Conservation (phyloP, 2,329 filamentous ascomycete species). For the Cytospora piceicola region DNA sequence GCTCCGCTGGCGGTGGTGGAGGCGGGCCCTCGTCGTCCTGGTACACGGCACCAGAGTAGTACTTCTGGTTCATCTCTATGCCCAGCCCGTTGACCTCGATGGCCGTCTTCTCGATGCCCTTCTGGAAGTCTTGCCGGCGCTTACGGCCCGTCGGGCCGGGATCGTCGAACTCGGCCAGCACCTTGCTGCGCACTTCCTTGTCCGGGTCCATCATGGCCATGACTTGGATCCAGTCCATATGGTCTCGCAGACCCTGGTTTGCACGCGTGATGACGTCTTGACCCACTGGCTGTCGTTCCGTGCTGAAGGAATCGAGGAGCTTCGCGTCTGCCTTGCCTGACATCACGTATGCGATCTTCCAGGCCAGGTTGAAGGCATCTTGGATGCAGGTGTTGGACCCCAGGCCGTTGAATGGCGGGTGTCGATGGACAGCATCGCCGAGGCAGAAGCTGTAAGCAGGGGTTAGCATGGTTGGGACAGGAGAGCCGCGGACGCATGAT, state of each 20-base stretch:
- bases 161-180: constrained; percentile 48
- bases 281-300: constrained; percentile 56
- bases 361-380: constrained; percentile 60
- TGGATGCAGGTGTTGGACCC: constrained; percentile 64
- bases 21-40: constrained; percentile 44
- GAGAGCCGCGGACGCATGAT: too few relatives aligned
- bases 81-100: constrained; percentile 61
- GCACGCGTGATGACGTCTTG: constrained; percentile 54
- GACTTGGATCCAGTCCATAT: constrained; percentile 49
- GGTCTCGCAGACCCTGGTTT: constrained; percentile 60
- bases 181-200: constrained; percentile 43
- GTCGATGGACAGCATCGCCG: constrained; percentile 61
- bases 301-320: constrained; percentile 49
- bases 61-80: constrained; percentile 63
- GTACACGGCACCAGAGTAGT: constrained; percentile 51
- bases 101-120: constrained; percentile 47
- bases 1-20: constrained; percentile 41
- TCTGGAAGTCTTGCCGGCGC: constrained; percentile 45
- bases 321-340: constrained; percentile 42
- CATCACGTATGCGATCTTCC: constrained; percentile 56
- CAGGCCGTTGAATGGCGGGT: constrained; percentile 61
- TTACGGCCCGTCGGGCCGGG: constrained; percentile 43
- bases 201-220: constrained; percentile 48
- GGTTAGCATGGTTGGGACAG: constrained; percentile 14
- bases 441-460: constrained; percentile 51